phyloP scores from a whole-genome alignment of 192 early-diverging fungal genomes.

The Hyaloraphidium curvatum region DNA sequence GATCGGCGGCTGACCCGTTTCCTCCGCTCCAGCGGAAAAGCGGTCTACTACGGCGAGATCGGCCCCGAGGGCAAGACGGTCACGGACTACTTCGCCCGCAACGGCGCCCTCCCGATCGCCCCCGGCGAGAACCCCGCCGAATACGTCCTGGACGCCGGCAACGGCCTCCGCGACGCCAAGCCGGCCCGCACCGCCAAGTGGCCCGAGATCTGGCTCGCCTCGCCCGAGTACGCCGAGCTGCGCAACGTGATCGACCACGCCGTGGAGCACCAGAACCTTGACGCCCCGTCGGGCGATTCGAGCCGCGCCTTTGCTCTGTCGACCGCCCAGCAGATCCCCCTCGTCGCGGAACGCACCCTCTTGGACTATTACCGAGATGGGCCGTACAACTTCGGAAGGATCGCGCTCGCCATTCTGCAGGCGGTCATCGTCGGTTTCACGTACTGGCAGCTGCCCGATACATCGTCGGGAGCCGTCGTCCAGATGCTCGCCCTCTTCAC shows the following conservation, averaged over 20 bases:
- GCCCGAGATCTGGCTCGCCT: conserved; percentile 49
- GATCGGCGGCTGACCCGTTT: too few species aligned
- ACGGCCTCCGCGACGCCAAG: conserved; percentile 10
- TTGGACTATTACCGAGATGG: conserved; percentile 49
- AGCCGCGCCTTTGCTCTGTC: neutral
- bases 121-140: conserved; percentile 59
- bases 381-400: conserved; percentile 53
- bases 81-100: conserved; percentile 50
- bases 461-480: conserved; percentile 38
- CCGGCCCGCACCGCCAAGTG: conserved; percentile 27
- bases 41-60: conserved; percentile 65
- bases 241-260: conserved; percentile 31
- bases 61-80: conserved; percentile 41
- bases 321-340: conserved; percentile 21
- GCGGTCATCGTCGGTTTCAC: conserved; percentile 52
- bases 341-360: conserved; percentile 44
- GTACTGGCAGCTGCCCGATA: conserved; percentile 38
- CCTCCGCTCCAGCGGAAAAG: too few species aligned
- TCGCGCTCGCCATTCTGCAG: conserved; percentile 33
- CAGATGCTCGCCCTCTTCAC: conserved; percentile 52
- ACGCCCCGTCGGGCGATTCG: conserved; percentile 2
- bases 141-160: conserved; percentile 59
- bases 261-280: conserved; percentile 12
- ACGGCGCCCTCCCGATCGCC: conserved; percentile 46
- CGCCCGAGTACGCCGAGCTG: conserved; percentile 21